Percentiles rank a stretch among this genome's conserved stretches.
Evolutionary conservation across 305 asterid genomes (phyloP).

Genomic region (Petunia hybrid): DNA sequence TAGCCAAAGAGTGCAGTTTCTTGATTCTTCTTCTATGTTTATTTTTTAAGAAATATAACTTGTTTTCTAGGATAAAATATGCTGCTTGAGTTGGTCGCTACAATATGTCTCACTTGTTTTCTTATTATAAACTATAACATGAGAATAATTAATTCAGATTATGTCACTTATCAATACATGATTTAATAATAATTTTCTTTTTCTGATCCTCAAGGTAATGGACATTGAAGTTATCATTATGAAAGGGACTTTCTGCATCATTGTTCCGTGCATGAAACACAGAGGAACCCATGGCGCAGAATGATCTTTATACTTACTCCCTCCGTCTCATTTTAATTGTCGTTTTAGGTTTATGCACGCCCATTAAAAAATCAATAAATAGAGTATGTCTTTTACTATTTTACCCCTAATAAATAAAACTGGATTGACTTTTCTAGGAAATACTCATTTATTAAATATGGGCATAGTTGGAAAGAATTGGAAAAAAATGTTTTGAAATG

Average conservation of each 20-base stretch:
- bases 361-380: no score
- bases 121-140: slow-evolving; percentile 11
- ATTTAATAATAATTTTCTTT: neutral
- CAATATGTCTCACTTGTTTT: slow-evolving; percentile 12
- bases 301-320: neutral
- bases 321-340: no score
- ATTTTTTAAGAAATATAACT: slow-evolving; percentile 19
- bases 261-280: slow-evolving; percentile 32
- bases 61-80: slow-evolving; percentile 20
- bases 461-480: no score
- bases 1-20: slow-evolving; percentile 27
- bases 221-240: slow-evolving; percentile 28
- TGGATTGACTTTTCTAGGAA: no score
- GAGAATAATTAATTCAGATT: slow-evolving; percentile 27
- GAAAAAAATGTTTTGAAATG: no score
- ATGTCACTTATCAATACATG: slow-evolving; percentile 33
- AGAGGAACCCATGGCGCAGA: slow-evolving; percentile 7
- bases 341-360: no score
- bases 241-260: slow-evolving; percentile 29
- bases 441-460: no score
- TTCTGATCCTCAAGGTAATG: slow-evolving; percentile 23
- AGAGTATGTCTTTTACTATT: no score
- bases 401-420: no score
- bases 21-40: neutral
- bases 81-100: neutral